These are phyloP conservation scores for Suhomyces bribrorum DNA, from an alignment of 1,139 yeast genomes.

Conservation along the genomic window DNA sequence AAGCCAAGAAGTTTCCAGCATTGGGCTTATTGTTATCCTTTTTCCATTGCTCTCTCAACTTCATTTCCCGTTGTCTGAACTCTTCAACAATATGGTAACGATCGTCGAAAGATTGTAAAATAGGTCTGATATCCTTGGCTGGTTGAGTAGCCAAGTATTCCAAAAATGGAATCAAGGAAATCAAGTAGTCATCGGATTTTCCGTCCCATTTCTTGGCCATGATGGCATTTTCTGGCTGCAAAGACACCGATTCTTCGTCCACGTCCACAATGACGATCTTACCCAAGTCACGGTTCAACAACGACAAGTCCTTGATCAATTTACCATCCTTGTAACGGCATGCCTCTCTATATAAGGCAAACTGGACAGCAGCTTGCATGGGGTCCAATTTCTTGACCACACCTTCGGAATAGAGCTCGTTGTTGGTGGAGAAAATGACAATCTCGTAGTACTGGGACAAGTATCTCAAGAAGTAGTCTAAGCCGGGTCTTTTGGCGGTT, in stretches of 20 bases:
- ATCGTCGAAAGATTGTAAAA: constrained; percentile 67
- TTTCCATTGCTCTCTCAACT: constrained; percentile 66
- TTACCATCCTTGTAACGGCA: constrained; percentile 89
- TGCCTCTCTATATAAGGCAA: constrained; percentile 87
- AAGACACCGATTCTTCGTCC: constrained; percentile 66
- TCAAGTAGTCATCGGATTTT: constrained; percentile 70
- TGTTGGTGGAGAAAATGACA: constrained; percentile 83
- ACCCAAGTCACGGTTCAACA: constrained; percentile 85
- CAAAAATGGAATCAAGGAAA: constrained; percentile 83
- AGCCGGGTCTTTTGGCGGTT: constrained; percentile 98
- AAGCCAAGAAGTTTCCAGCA: constrained; percentile 55
- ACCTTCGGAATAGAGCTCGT: constrained; percentile 83
- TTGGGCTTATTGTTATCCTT: constrained; percentile 60
- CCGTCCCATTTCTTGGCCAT: constrained; percentile 88
- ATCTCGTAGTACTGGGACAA: constrained; percentile 94
- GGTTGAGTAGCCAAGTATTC: constrained; percentile 95
- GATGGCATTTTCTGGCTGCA: constrained; percentile 93
- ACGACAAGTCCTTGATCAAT: constrained; percentile 79
- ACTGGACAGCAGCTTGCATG: constrained; percentile 82
- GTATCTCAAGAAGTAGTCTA: constrained; percentile 93
- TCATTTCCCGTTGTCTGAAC: constrained; percentile 72
- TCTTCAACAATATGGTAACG: constrained; percentile 68
- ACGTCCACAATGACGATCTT: constrained; percentile 82
- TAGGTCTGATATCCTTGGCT: constrained; percentile 86
- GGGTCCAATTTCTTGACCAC: constrained; percentile 91